Conservation (phyloP, 225 moss, liverwort and hornwort genomes). For the Asterella californica region DNA sequence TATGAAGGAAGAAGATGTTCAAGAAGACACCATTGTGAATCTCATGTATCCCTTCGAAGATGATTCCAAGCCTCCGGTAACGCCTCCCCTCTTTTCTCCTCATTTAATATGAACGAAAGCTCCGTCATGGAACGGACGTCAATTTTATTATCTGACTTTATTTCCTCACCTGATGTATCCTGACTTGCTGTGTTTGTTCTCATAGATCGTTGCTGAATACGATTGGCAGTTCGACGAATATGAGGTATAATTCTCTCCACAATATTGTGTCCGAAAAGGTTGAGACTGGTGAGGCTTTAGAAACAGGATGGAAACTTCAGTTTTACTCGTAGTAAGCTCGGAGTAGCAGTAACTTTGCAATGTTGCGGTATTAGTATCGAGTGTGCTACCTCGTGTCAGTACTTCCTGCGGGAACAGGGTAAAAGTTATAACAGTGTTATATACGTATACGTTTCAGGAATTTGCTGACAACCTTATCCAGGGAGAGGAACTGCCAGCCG, state of each 20-base stretch:
- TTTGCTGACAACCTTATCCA: constrained; percentile 56
- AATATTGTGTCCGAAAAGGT: not conserved
- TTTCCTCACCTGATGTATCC: not conserved
- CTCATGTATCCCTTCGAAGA: constrained; percentile 90
- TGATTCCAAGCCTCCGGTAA: constrained; percentile 70
- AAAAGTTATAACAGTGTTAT: not conserved
- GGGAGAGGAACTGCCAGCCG: constrained; percentile 61
- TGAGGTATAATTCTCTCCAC: constrained; percentile 37
- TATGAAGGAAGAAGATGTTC: constrained; percentile 72
- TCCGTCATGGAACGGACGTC: too few species aligned
- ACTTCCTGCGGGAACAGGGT: too few species aligned
- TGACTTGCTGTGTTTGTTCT: not conserved
- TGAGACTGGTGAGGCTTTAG: not conserved
- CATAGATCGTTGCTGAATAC: constrained; percentile 64
- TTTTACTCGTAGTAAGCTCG: too few species aligned
- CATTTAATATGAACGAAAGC: not conserved
- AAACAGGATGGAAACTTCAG: too few species aligned
- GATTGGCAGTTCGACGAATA: constrained; percentile 87
- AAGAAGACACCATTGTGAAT: constrained; percentile 67
- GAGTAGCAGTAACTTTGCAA: too few species aligned
- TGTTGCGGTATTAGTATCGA: too few species aligned
- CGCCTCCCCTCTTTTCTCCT: not conserved
- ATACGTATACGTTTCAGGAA: constrained; percentile 30
- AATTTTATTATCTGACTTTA: not conserved
- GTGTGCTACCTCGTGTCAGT: too few species aligned